Evolutionary conservation across 148 eudicot genomes (phyloP).

Genomic region (Chenopodium formosanum): DNA sequence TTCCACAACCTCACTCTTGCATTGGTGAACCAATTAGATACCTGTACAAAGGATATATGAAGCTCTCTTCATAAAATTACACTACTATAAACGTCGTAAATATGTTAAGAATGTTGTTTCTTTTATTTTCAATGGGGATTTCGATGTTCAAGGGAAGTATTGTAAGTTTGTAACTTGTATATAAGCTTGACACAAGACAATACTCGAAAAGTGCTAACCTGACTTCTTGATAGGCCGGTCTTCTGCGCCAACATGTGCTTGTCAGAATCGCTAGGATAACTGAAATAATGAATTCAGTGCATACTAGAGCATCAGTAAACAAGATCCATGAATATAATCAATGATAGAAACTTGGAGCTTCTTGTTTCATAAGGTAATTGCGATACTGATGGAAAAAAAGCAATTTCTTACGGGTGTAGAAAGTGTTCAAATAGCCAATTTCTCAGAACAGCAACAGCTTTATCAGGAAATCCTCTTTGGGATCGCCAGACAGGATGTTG

Average conservation of each 20-base stretch:
- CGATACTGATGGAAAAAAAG: not conserved
- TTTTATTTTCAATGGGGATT: not conserved
- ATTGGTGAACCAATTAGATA: constrained; percentile 56
- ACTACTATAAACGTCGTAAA: too few species aligned
- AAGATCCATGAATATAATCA: not conserved
- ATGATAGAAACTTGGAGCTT: not conserved
- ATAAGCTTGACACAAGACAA: not conserved
- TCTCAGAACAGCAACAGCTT: constrained; percentile 43
- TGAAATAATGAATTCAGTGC: constrained; percentile 11
- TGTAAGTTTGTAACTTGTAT: not conserved
- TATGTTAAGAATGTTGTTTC: not conserved
- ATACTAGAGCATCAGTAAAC: not conserved
- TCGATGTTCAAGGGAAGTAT: not conserved
- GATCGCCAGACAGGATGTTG: constrained; percentile 50
- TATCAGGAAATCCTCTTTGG: constrained; percentile 51
- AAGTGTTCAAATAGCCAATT: constrained; percentile 52
- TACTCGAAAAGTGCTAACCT: constrained; percentile 24
- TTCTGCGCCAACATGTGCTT: constrained; percentile 49
- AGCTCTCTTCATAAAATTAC: too few species aligned
- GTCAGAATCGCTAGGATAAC: constrained; percentile 50
- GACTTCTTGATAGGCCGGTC: constrained; percentile 50
- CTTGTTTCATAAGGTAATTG: not conserved
- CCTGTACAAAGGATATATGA: constrained; percentile 20
- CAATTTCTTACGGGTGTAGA: constrained; percentile 41
- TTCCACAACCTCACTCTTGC: constrained; percentile 52